Evolutionary conservation across 73 alveolate genomes (phyloP).

Genomic region (Paramecium sexaurelia): DNA sequence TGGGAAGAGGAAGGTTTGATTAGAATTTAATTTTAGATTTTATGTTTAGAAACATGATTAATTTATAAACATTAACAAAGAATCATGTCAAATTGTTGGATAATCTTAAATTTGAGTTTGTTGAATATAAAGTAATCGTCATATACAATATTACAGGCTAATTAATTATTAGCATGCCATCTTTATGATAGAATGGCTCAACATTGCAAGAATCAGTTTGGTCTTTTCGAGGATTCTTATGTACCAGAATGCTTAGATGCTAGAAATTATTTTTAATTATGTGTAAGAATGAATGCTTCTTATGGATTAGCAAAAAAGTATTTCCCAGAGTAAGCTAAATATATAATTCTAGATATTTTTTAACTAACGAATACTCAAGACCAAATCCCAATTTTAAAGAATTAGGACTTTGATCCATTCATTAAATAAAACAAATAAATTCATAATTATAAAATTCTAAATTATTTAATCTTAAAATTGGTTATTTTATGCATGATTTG

Average conservation of each 20-base stretch:
- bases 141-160: conserved; percentile 32
- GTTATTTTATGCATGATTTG: no score
- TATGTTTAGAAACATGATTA: conserved; percentile 54
- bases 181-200: conserved; percentile 66
- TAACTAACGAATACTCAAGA: conserved; percentile 62
- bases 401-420: conserved; percentile 52
- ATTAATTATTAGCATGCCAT: conserved; percentile 66
- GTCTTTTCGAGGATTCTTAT: conserved; percentile 64
- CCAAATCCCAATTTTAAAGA: conserved; percentile 67
- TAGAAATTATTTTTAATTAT: conserved; percentile 50
- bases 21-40: neutral
- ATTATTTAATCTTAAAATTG: no score
- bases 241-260: conserved; percentile 71
- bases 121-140: conserved; percentile 62
- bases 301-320: conserved; percentile 65
- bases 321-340: conserved; percentile 63
- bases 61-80: conserved; percentile 60
- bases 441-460: neutral
- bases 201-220: conserved; percentile 69
- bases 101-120: conserved; percentile 67
- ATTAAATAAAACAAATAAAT: neutral
- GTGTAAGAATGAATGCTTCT: conserved; percentile 64
- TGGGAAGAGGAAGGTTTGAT: conserved; percentile 48
- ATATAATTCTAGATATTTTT: conserved; percentile 35
- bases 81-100: conserved; percentile 60